A percentile compares a stretch with the other conserved stretches of the same genome.
phyloP scores from a whole-genome alignment of 345 rosid species.

The Gossypium thurberi region DNA sequence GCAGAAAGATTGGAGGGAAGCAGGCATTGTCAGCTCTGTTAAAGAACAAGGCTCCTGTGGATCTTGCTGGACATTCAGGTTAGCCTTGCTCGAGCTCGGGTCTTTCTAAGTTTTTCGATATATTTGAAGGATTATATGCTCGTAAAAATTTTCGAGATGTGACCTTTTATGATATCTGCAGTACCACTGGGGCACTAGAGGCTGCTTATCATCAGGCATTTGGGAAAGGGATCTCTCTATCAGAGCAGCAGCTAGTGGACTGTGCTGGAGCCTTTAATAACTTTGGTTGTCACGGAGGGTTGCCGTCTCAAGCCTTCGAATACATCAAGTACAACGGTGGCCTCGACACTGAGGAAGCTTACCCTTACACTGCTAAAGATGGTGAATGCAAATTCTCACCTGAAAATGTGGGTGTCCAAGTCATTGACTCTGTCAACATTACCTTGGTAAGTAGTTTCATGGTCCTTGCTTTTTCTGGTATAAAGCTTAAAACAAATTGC shows the following conservation, averaged over 20 bases:
- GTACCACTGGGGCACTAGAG: constrained; percentile 97
- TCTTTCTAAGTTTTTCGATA: background rate
- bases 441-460: constrained; percentile 54
- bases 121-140: background rate
- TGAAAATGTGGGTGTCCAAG: constrained; percentile 67
- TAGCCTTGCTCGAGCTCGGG: background rate
- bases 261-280: constrained; percentile 89
- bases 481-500: background rate
- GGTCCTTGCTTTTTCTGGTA: background rate
- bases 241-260: constrained; percentile 99
- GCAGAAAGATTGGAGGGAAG: constrained; percentile 93
- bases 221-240: constrained; percentile 72
- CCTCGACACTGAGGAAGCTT: constrained; percentile 84
- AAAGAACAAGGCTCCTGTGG: constrained; percentile 92
- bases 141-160: background rate
- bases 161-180: constrained; percentile 20
- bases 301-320: constrained; percentile 97
- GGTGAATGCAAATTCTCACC: constrained; percentile 70
- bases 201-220: constrained; percentile 94
- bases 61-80: constrained; percentile 99
- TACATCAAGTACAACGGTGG: constrained; percentile 91
- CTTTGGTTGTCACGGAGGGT: constrained; percentile 84
- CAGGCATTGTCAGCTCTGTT: constrained; percentile 81
- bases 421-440: constrained; percentile 67
- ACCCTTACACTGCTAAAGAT: constrained; percentile 66